Percentiles rank a stretch among this genome's conserved stretches.
phyloP scores from a whole-genome alignment of 257 asterid genomes.

The Solanum lignicaule region DNA sequence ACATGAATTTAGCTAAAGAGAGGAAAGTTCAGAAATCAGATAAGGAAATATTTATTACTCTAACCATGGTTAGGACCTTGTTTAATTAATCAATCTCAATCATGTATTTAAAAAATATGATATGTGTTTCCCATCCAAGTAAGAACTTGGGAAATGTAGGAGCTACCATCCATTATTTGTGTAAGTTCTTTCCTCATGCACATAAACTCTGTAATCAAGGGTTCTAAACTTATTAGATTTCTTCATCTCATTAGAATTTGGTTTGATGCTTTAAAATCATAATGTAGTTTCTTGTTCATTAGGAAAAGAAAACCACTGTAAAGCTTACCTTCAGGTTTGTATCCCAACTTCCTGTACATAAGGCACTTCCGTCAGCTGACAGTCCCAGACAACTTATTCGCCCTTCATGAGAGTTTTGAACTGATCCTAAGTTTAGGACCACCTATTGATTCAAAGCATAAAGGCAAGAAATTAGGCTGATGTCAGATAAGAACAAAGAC shows the following conservation, averaged over 20 bases:
- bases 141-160: not conserved
- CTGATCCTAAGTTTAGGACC: conserved; percentile 77
- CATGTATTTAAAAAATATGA: not conserved
- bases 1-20: not conserved
- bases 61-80: not conserved
- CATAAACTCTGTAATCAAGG: not conserved
- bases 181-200: not conserved
- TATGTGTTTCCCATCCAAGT: not conserved
- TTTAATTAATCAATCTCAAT: not conserved
- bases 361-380: conserved; percentile 95
- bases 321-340: conserved; percentile 71
- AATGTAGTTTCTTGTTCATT: not conserved
- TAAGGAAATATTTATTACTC: not conserved
- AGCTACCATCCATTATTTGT: not conserved
- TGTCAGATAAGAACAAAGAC: not conserved
- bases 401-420: conserved; percentile 77
- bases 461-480: not conserved
- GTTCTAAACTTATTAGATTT: not conserved
- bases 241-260: not conserved
- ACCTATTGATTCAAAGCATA: conserved; percentile 25
- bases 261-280: not conserved
- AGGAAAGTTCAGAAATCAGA: not conserved
- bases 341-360: conserved; percentile 97
- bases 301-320: not conserved
- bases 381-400: conserved; percentile 83